Percentiles rank a stretch among this genome's conserved stretches.
These are phyloP conservation scores for Pholiota microspora DNA, from an alignment of 768 basidiomycete species.

Conservation along the genomic window DNA sequence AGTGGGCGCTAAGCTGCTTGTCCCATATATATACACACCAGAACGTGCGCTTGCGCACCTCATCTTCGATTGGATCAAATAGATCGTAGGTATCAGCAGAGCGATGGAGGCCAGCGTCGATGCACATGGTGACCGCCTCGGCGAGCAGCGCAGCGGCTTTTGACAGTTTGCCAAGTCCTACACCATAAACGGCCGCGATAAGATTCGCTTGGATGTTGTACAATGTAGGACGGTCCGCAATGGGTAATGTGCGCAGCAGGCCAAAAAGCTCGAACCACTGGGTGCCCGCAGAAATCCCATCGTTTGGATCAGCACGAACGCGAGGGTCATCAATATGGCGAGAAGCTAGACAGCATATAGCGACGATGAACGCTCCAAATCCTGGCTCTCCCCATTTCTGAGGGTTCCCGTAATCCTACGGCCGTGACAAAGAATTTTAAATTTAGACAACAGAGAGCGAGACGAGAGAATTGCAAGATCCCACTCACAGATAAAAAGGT, in stretches of 20 bases:
- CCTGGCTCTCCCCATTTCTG: slow-evolving; percentile 96
- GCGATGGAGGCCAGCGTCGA: slow-evolving; percentile 89
- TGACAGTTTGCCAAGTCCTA: slow-evolving; percentile 86
- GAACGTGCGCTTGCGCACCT: slow-evolving; percentile 91
- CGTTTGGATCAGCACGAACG: slow-evolving; percentile 76
- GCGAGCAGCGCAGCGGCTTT: slow-evolving; percentile 84
- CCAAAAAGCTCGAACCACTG: slow-evolving; percentile 91
- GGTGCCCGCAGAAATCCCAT: slow-evolving; percentile 86
- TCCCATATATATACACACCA: slow-evolving; percentile 98
- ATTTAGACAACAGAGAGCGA: slow-evolving; percentile 12
- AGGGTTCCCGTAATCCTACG: slow-evolving; percentile 88
- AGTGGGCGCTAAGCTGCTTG: slow-evolving; percentile 87
- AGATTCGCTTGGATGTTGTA: slow-evolving; percentile 92
- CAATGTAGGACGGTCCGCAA: slow-evolving; percentile 83
- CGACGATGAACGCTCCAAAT: slow-evolving; percentile 92
- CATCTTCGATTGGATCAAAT: slow-evolving; percentile 88
- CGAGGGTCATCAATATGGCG: slow-evolving; percentile 92
- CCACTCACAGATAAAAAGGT: slow-evolving; percentile 72
- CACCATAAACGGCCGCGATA: slow-evolving; percentile 89
- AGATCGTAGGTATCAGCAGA: slow-evolving; percentile 82
- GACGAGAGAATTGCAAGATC: slow-evolving; percentile 4
- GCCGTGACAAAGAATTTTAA: slow-evolving; percentile 10
- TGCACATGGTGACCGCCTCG: slow-evolving; percentile 82
- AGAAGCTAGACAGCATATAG: slow-evolving; percentile 87
- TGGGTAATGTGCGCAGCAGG: slow-evolving; percentile 83